Conservation (phyloP, 441 rosid species). For the Melastoma candidum region DNA sequence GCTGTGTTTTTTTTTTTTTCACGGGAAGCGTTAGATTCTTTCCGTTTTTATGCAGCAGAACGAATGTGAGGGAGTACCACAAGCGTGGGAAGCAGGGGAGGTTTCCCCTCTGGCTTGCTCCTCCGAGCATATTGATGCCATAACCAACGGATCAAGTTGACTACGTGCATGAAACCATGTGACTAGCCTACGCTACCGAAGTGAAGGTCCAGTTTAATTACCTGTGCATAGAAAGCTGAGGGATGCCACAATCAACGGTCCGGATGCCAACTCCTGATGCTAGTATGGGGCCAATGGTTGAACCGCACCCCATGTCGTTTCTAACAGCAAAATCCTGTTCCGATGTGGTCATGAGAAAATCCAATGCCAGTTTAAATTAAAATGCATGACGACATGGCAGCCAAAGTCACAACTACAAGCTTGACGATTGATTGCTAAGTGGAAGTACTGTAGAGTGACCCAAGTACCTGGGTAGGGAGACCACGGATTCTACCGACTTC, state of each 20-base stretch:
- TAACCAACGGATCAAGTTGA: too few relatives aligned
- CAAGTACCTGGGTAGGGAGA: slow-evolving; percentile 81
- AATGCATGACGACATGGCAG: too few relatives aligned
- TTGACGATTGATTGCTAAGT: slow-evolving; percentile 2
- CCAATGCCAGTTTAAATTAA: too few relatives aligned
- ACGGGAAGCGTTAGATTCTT: too few relatives aligned
- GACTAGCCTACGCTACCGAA: background rate
- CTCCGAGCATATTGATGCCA: too few relatives aligned
- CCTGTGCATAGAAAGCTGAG: slow-evolving; percentile 99
- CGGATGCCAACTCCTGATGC: slow-evolving; percentile 90
- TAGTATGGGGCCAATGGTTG: slow-evolving; percentile 92
- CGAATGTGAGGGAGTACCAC: too few relatives aligned
- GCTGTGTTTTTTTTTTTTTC: slow-evolving; percentile 27
- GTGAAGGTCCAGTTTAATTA: slow-evolving; percentile 15
- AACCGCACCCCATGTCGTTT: slow-evolving; percentile 97
- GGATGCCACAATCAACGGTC: slow-evolving; percentile 90
- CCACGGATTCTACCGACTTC: slow-evolving; percentile 73
- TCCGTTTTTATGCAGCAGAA: too few relatives aligned
- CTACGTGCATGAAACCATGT: background rate
- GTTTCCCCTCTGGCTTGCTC: too few relatives aligned
- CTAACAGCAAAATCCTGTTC: slow-evolving; percentile 86
- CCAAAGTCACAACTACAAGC: background rate
- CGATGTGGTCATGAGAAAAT: background rate
- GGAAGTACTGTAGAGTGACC: background rate
- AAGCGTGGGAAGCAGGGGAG: too few relatives aligned